Base-by-base conservation (phyloP, 2,329 filamentous ascomycete species). In the Apiospora aurea region DNA sequence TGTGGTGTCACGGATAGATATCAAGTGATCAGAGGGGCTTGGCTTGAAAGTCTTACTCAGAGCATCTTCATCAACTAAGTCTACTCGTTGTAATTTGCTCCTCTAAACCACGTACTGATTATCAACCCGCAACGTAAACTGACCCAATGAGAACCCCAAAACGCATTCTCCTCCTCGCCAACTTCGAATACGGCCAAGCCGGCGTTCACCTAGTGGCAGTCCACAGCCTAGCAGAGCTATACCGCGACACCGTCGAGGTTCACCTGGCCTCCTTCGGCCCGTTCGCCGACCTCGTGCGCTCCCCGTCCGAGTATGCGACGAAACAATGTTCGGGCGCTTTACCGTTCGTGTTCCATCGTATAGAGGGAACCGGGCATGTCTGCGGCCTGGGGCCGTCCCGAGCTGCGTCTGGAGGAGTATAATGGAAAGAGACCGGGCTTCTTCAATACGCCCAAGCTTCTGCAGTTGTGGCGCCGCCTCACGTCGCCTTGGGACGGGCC, bases 401-500 rank as follows among this genome's bases (percentile, higher is more conserved):
- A 74, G 74, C 71, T 76, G 57, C 80, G 78, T 3, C 64, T 68
- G 2, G 64, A 67, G 18, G 66, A 71, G 38, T 44, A 67, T 2
- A 69, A 69, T 2, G 82, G 83, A 0, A 78, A 83, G 1, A 75
- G 76, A 1, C 70, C 70, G 46, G 82, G 81, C 5, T 79, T 84
- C 11, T 73, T 79, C 4, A 74, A 81, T 2, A 81, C 78, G 57
- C 77, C 81, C 74, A 72, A 79, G 71, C 75, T 80, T 66, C 67
- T 77, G 67, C 24, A 79, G 49, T 73, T 75, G 41, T 71, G 73
- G 0, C 68, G 57, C 24, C 21, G 74, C 4, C 75, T 79, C 16
- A 78, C 82, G 43, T 75, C 78, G 61, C 80, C 79, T 0, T 85
- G 83, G 82, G 78, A 76, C 8, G 80, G 79, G 0, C 74, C 80